Evolutionary conservation across 352 stramenopile species (phyloP).

Genomic region (Halophytophthora batemanensis): DNA sequence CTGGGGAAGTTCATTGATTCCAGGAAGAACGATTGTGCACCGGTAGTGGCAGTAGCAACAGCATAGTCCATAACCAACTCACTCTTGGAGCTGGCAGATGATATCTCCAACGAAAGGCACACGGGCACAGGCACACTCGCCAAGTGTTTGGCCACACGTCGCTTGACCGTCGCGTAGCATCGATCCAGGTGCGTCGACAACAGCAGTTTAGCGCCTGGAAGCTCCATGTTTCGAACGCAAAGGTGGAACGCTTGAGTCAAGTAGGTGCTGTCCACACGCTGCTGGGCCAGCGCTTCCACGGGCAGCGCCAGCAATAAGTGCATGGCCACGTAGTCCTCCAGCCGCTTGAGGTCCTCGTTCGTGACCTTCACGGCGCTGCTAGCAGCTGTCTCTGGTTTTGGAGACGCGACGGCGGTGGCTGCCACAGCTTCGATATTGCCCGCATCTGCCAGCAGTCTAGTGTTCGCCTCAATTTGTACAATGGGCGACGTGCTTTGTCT

Average conservation of each 20-base stretch:
- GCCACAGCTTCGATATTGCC: background rate
- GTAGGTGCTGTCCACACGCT: constrained; percentile 8
- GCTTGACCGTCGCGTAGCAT: constrained; percentile 25
- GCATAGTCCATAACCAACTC: constrained; percentile 24
- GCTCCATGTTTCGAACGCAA: background rate
- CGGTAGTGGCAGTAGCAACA: constrained; percentile 15
- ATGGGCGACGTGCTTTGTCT: no score
- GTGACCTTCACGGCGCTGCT: background rate
- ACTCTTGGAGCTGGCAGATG: background rate
- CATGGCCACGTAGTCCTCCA: constrained; percentile 34
- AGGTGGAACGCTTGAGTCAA: constrained; percentile 13
- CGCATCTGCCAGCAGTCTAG: background rate
- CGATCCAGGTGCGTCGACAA: constrained; percentile 30
- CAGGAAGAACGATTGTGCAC: constrained; percentile 23
- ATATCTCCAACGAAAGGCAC: constrained; percentile 19
- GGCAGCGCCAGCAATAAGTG: constrained; percentile 28
- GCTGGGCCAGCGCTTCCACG: constrained; percentile 14
- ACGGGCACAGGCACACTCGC: constrained; percentile 22
- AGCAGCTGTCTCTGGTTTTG: background rate
- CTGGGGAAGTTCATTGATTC: constrained; percentile 21
- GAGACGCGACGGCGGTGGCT: background rate
- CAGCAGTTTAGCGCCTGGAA: constrained; percentile 19
- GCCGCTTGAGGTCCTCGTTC: constrained; percentile 9
- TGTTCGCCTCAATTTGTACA: no score
- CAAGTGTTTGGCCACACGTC: constrained; percentile 20